Percentiles rank a stretch among this genome's conserved stretches.
phyloP scores from a whole-genome alignment of 1,284 basidiomycete species.

The Cystobasidium slooffiae region DNA sequence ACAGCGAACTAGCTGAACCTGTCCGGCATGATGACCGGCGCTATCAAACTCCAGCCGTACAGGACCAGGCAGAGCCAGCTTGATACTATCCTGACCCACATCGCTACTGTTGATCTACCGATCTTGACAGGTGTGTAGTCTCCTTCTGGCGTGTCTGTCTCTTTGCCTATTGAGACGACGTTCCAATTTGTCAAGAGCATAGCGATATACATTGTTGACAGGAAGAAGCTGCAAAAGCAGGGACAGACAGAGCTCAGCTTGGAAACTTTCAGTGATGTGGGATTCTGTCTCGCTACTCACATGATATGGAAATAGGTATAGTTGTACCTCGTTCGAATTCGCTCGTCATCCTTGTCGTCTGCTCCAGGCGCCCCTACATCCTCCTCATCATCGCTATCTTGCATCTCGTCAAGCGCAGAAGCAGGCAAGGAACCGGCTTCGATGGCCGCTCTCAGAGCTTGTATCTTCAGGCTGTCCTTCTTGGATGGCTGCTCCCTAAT shows the following conservation, averaged over 20 bases:
- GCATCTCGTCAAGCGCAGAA: slow-evolving; percentile 80
- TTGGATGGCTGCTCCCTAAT: slow-evolving; percentile 83
- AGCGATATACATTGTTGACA: slow-evolving; percentile 96
- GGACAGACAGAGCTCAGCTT: background rate
- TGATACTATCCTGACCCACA: slow-evolving; percentile 99
- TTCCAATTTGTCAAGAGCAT: slow-evolving; percentile 97
- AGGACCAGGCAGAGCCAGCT: slow-evolving; percentile 90
- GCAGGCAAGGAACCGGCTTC: slow-evolving; percentile 85
- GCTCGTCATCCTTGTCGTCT: slow-evolving; percentile 87
- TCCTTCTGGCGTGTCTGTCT: slow-evolving; percentile 62
- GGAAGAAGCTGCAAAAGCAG: slow-evolving; percentile 68
- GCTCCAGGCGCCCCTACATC: slow-evolving; percentile 63
- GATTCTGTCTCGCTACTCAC: slow-evolving; percentile 1
- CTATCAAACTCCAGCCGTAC: slow-evolving; percentile 83
- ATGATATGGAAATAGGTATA: slow-evolving; percentile 82
- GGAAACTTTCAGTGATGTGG: background rate
- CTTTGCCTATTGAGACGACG: slow-evolving; percentile 42
- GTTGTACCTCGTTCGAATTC: slow-evolving; percentile 95
- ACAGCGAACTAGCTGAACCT: slow-evolving; percentile 53
- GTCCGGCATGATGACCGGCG: slow-evolving; percentile 84
- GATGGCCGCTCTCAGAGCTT: slow-evolving; percentile 91
- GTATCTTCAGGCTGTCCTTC: slow-evolving; percentile 87
- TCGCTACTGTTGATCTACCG: slow-evolving; percentile 89
- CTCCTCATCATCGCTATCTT: slow-evolving; percentile 76
- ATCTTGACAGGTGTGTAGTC: slow-evolving; percentile 76